Evolutionary conservation across 2,329 filamentous ascomycete genomes (phyloP), one percentile per base, ranked within the genome.

Genomic region (Hypoxylon sp.): DNA sequence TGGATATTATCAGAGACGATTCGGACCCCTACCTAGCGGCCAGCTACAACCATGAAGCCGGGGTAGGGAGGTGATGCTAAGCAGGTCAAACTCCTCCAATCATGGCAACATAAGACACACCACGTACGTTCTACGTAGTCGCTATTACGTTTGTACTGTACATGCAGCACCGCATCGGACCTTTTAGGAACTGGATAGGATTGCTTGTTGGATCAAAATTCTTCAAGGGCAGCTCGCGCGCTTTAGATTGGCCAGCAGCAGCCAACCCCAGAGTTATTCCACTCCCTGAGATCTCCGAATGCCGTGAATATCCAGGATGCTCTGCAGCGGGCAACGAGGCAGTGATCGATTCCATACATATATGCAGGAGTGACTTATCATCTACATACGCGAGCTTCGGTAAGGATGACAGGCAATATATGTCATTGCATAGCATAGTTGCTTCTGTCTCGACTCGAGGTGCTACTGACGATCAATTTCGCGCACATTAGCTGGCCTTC

Each of bases 271-370:
- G 38, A 36, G 38, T 54, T 28, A 22, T 33, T 61, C 36, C n/a
- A 33, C 57, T 67, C 20, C 60, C 61, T 56, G 55, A 58, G 61
- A 63, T 65, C 61, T 64, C 64, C 64, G 61, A 67, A 58, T 50
- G 61, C 61, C 61, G 64, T 57, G 18, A 24, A 24, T 48, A 57
- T 16, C 53, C 46, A 65, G 46, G 42, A 64, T 62, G 52, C 54
- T 53, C 32, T 58, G 57, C 61, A 60, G 50, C 51, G 51, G 51
- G 53, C 48, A 64, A 36, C 44, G 36, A 65, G 40, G 46, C 55
- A 62, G 58, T 18, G 30, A 57, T 33, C 54, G 38, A 54, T 63
- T 61, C 48, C 52, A 48, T 57, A 64, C 60, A 64, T 61, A 58
- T 55, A 64, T 60, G 61, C 55, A 54, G n/a, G 57, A 26, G 51